Percentiles rank a stretch among this genome's conserved stretches.
These are phyloP conservation scores for Solanum piurae DNA, from an alignment of 257 asterid species.

Conservation along the genomic window DNA sequence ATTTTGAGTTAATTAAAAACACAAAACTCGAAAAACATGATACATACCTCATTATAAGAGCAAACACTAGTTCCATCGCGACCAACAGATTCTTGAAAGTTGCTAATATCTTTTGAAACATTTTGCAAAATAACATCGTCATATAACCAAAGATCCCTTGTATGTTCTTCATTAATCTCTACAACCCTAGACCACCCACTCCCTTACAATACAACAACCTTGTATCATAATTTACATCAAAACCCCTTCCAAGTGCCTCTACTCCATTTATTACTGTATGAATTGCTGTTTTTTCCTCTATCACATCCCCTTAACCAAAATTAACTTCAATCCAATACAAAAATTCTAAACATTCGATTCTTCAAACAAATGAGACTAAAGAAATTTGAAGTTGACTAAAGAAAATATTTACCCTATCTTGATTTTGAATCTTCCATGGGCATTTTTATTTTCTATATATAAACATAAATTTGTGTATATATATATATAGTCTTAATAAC, in stretches of 20 bases:
- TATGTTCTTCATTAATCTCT: conserved; percentile 54
- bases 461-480: background rate
- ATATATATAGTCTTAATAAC: background rate
- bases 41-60: conserved; percentile 51
- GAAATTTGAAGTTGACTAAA: conserved; percentile 2
- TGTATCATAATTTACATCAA: conserved; percentile 81
- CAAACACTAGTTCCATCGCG: conserved; percentile 75
- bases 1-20: background rate
- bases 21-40: background rate
- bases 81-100: conserved; percentile 31
- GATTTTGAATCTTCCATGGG: conserved; percentile 36
- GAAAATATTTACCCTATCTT: background rate
- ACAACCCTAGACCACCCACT: conserved; percentile 55
- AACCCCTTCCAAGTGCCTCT: conserved; percentile 83
- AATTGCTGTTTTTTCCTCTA: conserved; percentile 78
- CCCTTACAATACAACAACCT: conserved; percentile 87
- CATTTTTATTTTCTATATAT: background rate
- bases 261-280: conserved; percentile 62
- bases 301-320: conserved; percentile 27
- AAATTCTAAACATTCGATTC: background rate
- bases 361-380: background rate
- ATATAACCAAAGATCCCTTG: conserved; percentile 56
- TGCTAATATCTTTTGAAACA: conserved; percentile 58
- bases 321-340: background rate
- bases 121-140: conserved; percentile 52